Evolutionary conservation across 1,139 yeast genomes (phyloP), one percentile per base, ranked within the genome.

Genomic region (Yamadazyma jaroonii): DNA sequence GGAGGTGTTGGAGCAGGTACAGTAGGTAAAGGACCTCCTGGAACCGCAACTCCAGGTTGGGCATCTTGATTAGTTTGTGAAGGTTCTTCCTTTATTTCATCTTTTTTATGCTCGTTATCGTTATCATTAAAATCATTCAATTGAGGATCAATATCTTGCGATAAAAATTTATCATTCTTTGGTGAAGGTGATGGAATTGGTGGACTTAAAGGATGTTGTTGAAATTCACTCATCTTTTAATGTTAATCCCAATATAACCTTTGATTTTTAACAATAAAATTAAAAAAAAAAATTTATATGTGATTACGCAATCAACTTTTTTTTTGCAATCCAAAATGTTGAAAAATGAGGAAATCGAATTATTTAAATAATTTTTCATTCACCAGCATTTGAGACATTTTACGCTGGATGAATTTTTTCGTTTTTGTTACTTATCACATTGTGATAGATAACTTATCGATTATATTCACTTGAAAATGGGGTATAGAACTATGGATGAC

Each of bases 1-100:
- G 85, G 75, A 2, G 90, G 90, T 39, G 75, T 72, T 3, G 90
- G 89, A 2, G 89, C 90, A 3, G 90, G 87, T 7, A 32, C 39
- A 17, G 40, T 27, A 25, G 36, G 33, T 9, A 36, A 27, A 4
- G 35, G 22, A 28, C 41, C 28, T 32, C 39, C 32, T 12, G 42
- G 12, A 9, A 31, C 42, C 10, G 36, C 27, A 11, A 23, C 34
- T 17, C 31, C 31, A 6, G 17, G 23, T 11, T 13, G 20, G 15
- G n/a, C 13, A 27, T 27, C 11, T 8, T n/a, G 4, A 25, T 25
- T 25, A 7, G 11, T 12, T n/a, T n/a, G n/a, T n/a, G n/a, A n/a
- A 4, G 31, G 22, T 15, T 29, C 31, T n/a, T 14, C 22, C 20
- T 29, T 13, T 11, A 17, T 9, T 6, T 17, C 31, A 14, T 29